Base-by-base conservation (phyloP, 768 basidiomycete genomes). In the Gyrodon lividus region DNA sequence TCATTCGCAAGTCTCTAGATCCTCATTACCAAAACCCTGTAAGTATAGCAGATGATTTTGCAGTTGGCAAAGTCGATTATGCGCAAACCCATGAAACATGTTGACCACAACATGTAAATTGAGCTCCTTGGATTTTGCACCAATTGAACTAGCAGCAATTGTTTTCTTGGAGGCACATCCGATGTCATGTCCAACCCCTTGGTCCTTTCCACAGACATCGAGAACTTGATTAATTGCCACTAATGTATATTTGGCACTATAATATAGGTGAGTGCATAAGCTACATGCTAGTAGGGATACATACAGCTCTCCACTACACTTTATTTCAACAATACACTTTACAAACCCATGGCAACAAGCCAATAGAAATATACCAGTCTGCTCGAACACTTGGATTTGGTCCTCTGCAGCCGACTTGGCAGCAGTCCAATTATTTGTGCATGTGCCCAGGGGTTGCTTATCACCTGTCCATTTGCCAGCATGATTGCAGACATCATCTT, bases 321-420 rank as follows among this genome's bases (percentile, higher is more conserved):
- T 41, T 70, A 75, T 73, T 39, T 75, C 72, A 0, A 48, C 46
- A 1, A 72, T 46, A 42, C 58, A 59, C 0, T 70, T 48, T 16
- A 70, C 55, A 5, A 72, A 61, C 5, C 69, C 68, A 57, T 74
- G 72, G 2, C 59, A 57, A 51, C 74, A 75, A 4, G 62, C 62
- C 50, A 56, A 47, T 0, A 70, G 58, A 55, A 76, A 77, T 4
- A 74, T 59, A 0, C 74, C 71, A 0, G 70, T 65, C 59, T 74
- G 68, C 0, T 68, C 48, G 44, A 72, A 77, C 6, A 72, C 55
- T 64, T 63, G 70, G 63, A 70, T 68, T 34, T 58, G 58, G 50
- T 72, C 70, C 23, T 59, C 52, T 9, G 59, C 52, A 26, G 70
- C 61, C 0, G 57, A 51, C 2, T 59, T 56, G 0, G 63, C 65